These are phyloP conservation scores for Umbellularia californica DNA, from an alignment of 164 flowering plant genomes.

Conservation along the genomic window DNA sequence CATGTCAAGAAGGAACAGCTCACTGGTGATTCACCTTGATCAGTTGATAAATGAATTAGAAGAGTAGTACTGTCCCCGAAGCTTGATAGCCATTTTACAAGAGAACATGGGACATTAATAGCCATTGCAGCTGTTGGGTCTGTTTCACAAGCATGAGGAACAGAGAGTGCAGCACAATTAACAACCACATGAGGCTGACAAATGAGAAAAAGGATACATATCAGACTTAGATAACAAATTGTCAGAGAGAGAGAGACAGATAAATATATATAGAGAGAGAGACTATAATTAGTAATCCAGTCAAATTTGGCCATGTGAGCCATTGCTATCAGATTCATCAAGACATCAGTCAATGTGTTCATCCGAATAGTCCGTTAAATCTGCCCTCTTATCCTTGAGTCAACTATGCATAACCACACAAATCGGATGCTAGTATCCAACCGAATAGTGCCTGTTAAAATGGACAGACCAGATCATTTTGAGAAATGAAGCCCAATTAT, in stretches of 20 bases:
- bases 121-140: conserved; percentile 74
- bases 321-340: no score
- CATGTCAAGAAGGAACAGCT: not conserved
- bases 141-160: conserved; percentile 77
- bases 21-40: conserved; percentile 57
- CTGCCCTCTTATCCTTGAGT: no score
- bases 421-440: not conserved
- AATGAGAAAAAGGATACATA: not conserved
- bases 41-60: conserved; percentile 87
- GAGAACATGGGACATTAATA: conserved; percentile 72
- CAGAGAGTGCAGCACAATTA: conserved; percentile 89
- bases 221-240: not conserved
- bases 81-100: conserved; percentile 71
- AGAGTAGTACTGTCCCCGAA: conserved; percentile 37
- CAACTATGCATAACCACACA: no score
- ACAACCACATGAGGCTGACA: conserved; percentile 79
- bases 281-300: not conserved
- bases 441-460: not conserved
- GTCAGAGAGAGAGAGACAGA: no score
- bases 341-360: no score
- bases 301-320: no score
- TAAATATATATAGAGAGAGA: not conserved
- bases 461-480: not conserved
- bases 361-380: no score
- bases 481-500: not conserved